Percentiles rank a stretch among this genome's conserved stretches.
Conservation (phyloP, 2,329 filamentous ascomycete genomes). For the Cytospora chrysosperma region DNA sequence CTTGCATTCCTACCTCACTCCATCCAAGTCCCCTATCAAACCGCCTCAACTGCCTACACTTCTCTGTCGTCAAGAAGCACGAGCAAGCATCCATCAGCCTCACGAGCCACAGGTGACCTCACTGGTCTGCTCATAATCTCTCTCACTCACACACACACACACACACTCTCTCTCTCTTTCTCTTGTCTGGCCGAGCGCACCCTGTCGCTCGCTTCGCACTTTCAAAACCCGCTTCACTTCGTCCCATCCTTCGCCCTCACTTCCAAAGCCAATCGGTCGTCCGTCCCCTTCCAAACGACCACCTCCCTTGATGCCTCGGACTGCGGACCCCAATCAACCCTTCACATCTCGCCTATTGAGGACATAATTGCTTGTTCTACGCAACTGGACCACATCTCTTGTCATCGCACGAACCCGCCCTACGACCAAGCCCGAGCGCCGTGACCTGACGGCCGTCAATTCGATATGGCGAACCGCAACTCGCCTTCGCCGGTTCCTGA, state of each 20-base stretch:
- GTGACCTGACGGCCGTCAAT: constrained; percentile 1
- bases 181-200: constrained; percentile 12
- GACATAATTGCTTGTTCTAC: background rate
- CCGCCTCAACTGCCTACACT: constrained; percentile 9
- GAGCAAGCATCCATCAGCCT: constrained; percentile 13
- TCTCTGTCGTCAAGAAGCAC: constrained; percentile 2
- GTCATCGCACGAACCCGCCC: background rate
- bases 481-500: constrained; percentile 58
- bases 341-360: constrained; percentile 14
- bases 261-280: constrained; percentile 6
- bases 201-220: constrained; percentile 18
- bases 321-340: constrained; percentile 2
- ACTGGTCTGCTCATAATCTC: constrained; percentile 13
- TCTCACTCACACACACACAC: too few species aligned
- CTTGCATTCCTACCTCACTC: constrained; percentile 5
- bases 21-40: constrained; percentile 4
- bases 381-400: background rate
- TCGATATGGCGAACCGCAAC: constrained; percentile 38
- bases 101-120: constrained; percentile 16
- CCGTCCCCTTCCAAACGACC: constrained; percentile 1
- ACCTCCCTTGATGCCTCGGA: constrained; percentile 3
- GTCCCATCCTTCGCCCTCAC: constrained; percentile 7
- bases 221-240: constrained; percentile 6
- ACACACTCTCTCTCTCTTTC: too few species aligned
- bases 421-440: constrained; percentile 10